Evolutionary conservation across 768 basidiomycete species (phyloP).

Genomic region (Phaffia tasmanica): DNA sequence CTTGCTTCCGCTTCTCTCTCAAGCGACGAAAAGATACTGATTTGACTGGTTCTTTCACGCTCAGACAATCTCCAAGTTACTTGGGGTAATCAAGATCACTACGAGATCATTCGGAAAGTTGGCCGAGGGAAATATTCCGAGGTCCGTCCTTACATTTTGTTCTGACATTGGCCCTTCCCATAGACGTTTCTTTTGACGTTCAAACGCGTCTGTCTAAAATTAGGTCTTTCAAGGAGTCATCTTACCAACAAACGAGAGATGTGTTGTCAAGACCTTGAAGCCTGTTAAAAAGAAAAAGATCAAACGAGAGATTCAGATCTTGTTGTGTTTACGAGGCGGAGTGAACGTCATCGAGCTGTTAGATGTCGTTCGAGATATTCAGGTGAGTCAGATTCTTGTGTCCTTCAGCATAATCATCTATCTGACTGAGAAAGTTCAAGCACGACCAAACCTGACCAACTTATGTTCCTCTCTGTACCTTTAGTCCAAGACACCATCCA

Average conservation of each 20-base stretch:
- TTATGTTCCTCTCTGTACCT: not conserved
- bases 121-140: not conserved
- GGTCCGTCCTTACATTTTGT: not conserved
- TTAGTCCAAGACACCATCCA: constrained; percentile 28
- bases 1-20: not conserved
- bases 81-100: constrained; percentile 25
- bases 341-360: constrained; percentile 28
- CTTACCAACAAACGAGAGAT: constrained; percentile 34
- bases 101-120: constrained; percentile 25
- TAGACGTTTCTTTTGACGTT: not conserved
- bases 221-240: constrained; percentile 34
- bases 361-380: constrained; percentile 29
- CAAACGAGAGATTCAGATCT: constrained; percentile 30
- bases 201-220: constrained; percentile 27
- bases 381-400: constrained; percentile 15
- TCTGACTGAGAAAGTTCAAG: not conserved
- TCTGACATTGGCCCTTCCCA: not conserved
- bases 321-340: constrained; percentile 26
- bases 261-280: constrained; percentile 29
- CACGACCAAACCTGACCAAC: no score
- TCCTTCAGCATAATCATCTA: not conserved
- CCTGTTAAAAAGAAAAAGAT: constrained; percentile 25
- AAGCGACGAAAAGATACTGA: not conserved
- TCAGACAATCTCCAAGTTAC: not conserved
- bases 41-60: not conserved